phyloP scores from a whole-genome alignment of 1,139 yeast genomes.

The Candida buenavistaensis region DNA sequence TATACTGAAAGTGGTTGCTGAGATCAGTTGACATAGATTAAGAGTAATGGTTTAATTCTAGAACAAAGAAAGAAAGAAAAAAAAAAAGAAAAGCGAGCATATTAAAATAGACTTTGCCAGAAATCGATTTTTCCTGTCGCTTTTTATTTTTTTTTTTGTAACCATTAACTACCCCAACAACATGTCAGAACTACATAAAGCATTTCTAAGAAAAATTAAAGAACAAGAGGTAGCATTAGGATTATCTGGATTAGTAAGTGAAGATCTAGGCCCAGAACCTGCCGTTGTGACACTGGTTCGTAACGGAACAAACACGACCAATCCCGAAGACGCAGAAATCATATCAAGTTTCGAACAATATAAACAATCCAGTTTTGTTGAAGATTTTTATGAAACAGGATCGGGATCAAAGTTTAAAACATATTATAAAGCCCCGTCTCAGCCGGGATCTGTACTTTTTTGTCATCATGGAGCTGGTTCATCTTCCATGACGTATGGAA shows the following conservation, averaged over 20 bases:
- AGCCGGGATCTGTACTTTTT: slow-evolving; percentile 57
- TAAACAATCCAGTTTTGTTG: slow-evolving; percentile 19
- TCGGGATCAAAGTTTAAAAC: slow-evolving; percentile 44
- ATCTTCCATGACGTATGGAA: slow-evolving; percentile 74
- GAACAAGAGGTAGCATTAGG: slow-evolving; percentile 41
- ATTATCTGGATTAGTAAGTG: slow-evolving; percentile 20
- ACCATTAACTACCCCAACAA: neutral
- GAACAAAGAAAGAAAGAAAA: neutral
- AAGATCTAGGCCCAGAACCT: slow-evolving; percentile 6
- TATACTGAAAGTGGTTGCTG: slow-evolving; percentile 28
- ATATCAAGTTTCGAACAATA: slow-evolving; percentile 14
- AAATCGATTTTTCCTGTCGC: neutral
- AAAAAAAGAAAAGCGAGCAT: no score
- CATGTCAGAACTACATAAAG: slow-evolving; percentile 49
- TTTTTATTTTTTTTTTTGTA: neutral
- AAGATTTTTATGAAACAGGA: slow-evolving; percentile 7
- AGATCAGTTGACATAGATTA: slow-evolving; percentile 20
- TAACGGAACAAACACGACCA: neutral
- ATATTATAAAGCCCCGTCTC: slow-evolving; percentile 57
- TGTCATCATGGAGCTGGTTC: slow-evolving; percentile 98
- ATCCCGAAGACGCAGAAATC: slow-evolving; percentile 8
- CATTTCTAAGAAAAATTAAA: slow-evolving; percentile 38
- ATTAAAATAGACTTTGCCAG: neutral
- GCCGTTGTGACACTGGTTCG: neutral
- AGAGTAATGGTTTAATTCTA: neutral